Evolutionary conservation across 768 basidiomycete genomes (phyloP).

Genomic region (Rhodotorula taiwanensis): DNA sequence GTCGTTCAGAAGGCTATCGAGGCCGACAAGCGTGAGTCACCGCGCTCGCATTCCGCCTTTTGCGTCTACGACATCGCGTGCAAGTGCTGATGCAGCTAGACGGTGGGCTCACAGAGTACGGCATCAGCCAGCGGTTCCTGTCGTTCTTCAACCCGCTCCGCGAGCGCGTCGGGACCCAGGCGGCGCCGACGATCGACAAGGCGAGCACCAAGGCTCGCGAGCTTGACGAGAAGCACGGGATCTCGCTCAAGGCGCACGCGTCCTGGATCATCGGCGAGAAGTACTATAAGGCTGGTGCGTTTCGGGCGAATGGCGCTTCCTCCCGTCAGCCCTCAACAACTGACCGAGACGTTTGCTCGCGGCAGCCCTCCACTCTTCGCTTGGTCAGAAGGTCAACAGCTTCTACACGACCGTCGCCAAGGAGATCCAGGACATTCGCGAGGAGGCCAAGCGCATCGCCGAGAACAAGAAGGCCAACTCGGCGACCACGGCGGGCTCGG

Average conservation of each 20-base stretch:
- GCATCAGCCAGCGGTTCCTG: constrained; percentile 81
- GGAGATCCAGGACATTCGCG: constrained; percentile 19
- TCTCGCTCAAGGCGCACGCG: constrained; percentile 61
- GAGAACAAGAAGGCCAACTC: constrained; percentile 24
- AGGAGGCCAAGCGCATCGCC: constrained; percentile 30
- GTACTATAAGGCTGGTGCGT: neutral
- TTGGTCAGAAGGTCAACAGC: constrained; percentile 23
- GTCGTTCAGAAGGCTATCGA: constrained; percentile 57
- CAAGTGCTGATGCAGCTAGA: no score
- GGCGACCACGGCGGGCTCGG: no score
- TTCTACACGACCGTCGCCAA: constrained; percentile 34
- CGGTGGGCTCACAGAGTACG: constrained; percentile 61
- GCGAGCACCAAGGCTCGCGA: constrained; percentile 64
- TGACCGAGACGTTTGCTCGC: no score
- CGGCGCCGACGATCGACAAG: constrained; percentile 48
- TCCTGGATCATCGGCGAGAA: constrained; percentile 46
- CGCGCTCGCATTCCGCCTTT: no score
- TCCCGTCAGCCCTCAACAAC: neutral
- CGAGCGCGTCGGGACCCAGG: constrained; percentile 59
- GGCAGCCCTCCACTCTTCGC: constrained; percentile 17
- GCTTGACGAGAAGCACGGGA: constrained; percentile 75
- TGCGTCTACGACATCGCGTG: no score
- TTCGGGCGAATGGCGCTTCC: neutral
- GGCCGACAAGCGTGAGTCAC: constrained; percentile 45
- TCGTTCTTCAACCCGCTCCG: constrained; percentile 66